phyloP scores from a whole-genome alignment of 148 eudicot genomes.

The Limonium bicolor region DNA sequence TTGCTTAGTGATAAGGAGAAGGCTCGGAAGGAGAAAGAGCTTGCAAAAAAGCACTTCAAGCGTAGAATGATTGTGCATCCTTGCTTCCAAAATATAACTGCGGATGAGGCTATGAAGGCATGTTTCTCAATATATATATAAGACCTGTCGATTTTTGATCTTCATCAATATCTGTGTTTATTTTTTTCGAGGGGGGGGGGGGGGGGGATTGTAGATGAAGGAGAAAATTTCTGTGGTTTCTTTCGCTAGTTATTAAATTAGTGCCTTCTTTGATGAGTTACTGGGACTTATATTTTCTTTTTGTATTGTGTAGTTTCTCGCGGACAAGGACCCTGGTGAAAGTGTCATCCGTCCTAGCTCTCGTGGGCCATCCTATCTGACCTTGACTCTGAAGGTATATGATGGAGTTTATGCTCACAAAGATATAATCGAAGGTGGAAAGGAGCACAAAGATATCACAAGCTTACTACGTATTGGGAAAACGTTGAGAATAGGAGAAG shows the following conservation, averaged over 20 bases:
- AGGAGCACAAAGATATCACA: slow-evolving; percentile 85
- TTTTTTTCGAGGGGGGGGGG: too few relatives aligned
- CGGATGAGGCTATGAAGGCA: slow-evolving; percentile 95
- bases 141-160: too few relatives aligned
- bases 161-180: too few relatives aligned
- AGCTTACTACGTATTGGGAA: slow-evolving; percentile 90
- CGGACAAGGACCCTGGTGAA: slow-evolving; percentile 89
- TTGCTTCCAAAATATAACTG: slow-evolving; percentile 80
- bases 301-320: slow-evolving; percentile 35
- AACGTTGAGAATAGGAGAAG: slow-evolving; percentile 77
- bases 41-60: slow-evolving; percentile 82
- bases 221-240: too few relatives aligned
- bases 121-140: slow-evolving; percentile 6
- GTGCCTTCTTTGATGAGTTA: too few relatives aligned
- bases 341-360: slow-evolving; percentile 88
- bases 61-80: slow-evolving; percentile 93
- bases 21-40: slow-evolving; percentile 72
- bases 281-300: background rate
- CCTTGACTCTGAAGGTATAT: slow-evolving; percentile 75
- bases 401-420: slow-evolving; percentile 92
- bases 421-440: slow-evolving; percentile 86
- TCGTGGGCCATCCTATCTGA: slow-evolving; percentile 78
- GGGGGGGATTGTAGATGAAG: too few relatives aligned
- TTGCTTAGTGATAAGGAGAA: slow-evolving; percentile 50
- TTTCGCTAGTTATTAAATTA: too few relatives aligned